Evolutionary conservation across 2,329 filamentous ascomycete species (phyloP), one percentile per base, ranked within the genome.

Genomic region (Fusarium albosuccineum): DNA sequence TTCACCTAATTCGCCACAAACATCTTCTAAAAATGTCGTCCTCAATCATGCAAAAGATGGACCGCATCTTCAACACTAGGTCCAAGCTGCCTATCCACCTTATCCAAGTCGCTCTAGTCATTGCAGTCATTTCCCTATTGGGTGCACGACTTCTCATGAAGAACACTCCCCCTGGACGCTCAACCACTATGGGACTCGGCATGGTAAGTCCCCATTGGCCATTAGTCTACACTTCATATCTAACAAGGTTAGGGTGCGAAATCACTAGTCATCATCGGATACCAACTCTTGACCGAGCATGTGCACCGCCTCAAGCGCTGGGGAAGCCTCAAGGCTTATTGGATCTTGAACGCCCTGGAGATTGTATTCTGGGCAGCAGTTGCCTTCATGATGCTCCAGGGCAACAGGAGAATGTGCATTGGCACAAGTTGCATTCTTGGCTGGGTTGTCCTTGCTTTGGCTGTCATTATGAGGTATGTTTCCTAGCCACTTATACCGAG

Each of bases 261-360:
- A 48, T 48, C 44, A 14, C 16, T 48, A n/a, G 27, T 48, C 16
- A 48, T 48, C 44, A 48, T 48, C 60, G 42, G 61, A 9, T 83
- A 83, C 62, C 77, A 82, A 57, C 62, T 83, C 44, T 64, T 81
- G 2, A 78, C 77, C 27, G 75, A 78, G 40, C 77, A 81, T 58
- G 64, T 76, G 11, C 39, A 60, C 5, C 62, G 65, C 2, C 74
- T 81, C 53, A 60, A 71, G 11, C 74, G 71, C 56, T 83, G 78
- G 79, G 73, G 65, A 29, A 80, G 75, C 66, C 68, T 78, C 6
- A 83, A 82, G 68, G 80, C 80, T 6, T 76, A 81, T 66, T 65
- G 73, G 5, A 79, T 82, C 36, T 72, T 83, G 57, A 81, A 80
- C 69, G 72, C 63, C 45, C 68, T 82, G 14, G 81, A 83, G 63